phyloP scores from a whole-genome alignment of 345 rosid genomes.

The Ceriops zippeliana region DNA sequence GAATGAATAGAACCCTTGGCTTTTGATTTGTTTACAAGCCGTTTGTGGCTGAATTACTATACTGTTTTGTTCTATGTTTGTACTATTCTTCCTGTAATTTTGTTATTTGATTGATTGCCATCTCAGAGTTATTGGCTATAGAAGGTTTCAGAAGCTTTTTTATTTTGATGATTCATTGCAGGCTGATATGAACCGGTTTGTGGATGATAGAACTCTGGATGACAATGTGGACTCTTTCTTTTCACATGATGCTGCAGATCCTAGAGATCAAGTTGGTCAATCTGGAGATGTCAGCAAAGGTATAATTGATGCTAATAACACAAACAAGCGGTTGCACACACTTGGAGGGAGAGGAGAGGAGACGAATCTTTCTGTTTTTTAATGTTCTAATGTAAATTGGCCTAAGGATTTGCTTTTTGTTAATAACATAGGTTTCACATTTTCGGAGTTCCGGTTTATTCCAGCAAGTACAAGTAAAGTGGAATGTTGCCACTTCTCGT shows the following conservation, averaged over 20 bases:
- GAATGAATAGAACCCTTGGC: neutral
- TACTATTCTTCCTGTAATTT: neutral
- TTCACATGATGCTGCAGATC: conserved; percentile 49
- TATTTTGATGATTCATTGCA: conserved; percentile 27
- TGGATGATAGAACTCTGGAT: conserved; percentile 54
- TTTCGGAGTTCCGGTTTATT: conserved; percentile 44
- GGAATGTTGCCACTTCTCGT: conserved; percentile 68
- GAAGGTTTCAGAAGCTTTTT: conserved; percentile 11
- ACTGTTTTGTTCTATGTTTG: neutral
- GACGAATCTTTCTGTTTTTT: conserved; percentile 1
- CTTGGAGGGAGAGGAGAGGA: neutral
- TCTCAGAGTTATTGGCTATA: neutral
- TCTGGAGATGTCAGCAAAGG: conserved; percentile 45
- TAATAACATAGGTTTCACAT: conserved; percentile 36
- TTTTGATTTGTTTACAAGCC: neutral
- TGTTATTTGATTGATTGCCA: neutral
- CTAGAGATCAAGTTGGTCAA: conserved; percentile 36
- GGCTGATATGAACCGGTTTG: conserved; percentile 50
- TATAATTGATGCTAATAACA: conserved; percentile 12
- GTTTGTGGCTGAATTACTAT: neutral
- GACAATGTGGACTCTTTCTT: conserved; percentile 54
- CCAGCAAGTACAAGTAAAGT: conserved; percentile 39
- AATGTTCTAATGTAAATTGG: neutral
- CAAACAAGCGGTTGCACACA: neutral
- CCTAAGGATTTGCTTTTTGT: neutral